Conservation (phyloP, 176 grass and related monocot genomes). For the Stipa capillata region DNA sequence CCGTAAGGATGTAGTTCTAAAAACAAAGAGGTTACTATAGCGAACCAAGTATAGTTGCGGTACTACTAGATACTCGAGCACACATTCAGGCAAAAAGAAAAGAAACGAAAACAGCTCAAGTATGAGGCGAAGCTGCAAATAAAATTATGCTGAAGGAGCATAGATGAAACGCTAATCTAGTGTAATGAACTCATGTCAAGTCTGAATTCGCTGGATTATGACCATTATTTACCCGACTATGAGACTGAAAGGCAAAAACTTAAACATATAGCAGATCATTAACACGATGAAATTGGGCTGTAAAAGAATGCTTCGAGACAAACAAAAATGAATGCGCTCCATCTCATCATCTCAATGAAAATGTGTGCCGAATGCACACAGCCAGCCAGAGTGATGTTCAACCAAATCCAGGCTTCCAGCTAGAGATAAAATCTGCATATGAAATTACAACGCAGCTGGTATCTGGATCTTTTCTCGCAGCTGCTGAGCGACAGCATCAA, state of each 20-base stretch:
- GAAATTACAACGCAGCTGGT: conserved; percentile 21
- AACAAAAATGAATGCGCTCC: not conserved
- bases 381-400: not conserved
- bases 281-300: not conserved
- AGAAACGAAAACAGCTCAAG: too few relatives aligned
- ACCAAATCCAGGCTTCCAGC: not conserved
- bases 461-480: conserved; percentile 45
- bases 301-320: not conserved
- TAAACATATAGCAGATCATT: not conserved
- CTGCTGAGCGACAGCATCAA: conserved; percentile 63
- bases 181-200: not conserved
- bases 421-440: not conserved
- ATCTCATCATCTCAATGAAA: conserved; percentile 14
- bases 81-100: too few relatives aligned
- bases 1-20: too few relatives aligned
- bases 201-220: not conserved
- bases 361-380: not conserved
- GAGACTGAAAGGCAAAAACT: not conserved
- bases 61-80: too few relatives aligned
- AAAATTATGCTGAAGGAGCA: too few relatives aligned
- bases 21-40: too few relatives aligned
- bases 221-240: conserved; percentile 4
- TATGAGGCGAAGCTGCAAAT: not conserved
- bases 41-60: too few relatives aligned
- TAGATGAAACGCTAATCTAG: not conserved